These are phyloP conservation scores for Themeda triandra DNA, from an alignment of 176 grass and related monocot species.

Conservation along the genomic window DNA sequence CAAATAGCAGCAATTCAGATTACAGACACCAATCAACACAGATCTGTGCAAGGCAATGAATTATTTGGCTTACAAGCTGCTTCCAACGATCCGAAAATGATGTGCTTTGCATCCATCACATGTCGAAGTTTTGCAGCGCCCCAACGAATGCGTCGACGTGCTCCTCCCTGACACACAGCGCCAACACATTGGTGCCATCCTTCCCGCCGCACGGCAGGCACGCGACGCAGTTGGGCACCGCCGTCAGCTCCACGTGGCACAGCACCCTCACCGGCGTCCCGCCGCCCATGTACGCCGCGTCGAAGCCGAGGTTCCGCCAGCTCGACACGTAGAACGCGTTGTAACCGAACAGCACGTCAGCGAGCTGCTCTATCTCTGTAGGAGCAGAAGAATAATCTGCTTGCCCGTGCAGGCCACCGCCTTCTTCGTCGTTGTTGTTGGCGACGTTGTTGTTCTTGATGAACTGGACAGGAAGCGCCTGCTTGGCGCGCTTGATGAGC, in stretches of 20 bases:
- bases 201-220: not conserved
- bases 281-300: not conserved
- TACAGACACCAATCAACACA: no score
- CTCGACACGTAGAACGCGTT: not conserved
- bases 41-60: no score
- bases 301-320: conserved; percentile 13
- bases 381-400: not conserved
- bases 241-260: not conserved
- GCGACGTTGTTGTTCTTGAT: not conserved
- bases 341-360: not conserved
- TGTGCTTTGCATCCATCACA: no score
- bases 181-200: not conserved
- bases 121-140: no score
- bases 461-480: not conserved
- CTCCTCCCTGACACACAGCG: not conserved
- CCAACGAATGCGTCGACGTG: no score
- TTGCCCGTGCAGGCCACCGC: no score
- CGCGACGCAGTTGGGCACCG: not conserved
- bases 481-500: not conserved
- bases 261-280: not conserved
- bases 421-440: no score
- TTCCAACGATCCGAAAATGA: no score
- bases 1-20: no score
- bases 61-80: no score
- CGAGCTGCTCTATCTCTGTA: not conserved